A percentile compares a stretch with the other conserved stretches of the same genome.
These are phyloP conservation scores for Metarhizium brunneum DNA, from an alignment of 2,329 filamentous ascomycete genomes.

Conservation along the genomic window DNA sequence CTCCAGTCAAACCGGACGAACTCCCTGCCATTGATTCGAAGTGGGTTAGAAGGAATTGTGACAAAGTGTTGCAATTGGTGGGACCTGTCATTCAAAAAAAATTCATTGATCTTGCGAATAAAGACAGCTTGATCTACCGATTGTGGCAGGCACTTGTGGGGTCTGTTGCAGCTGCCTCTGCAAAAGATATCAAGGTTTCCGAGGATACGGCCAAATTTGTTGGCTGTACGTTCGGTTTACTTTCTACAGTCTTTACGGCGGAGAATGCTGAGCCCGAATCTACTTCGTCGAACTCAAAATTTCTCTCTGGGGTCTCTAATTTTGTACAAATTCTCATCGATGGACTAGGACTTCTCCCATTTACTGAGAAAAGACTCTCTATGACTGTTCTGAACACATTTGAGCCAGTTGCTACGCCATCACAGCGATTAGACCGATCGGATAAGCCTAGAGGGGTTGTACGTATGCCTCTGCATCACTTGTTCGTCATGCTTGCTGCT, in stretches of 20 bases:
- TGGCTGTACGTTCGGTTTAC: slow-evolving; percentile 57
- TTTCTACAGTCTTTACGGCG: slow-evolving; percentile 43
- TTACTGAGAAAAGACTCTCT: slow-evolving; percentile 51
- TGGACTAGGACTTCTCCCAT: slow-evolving; percentile 48
- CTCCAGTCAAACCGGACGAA: slow-evolving; percentile 57
- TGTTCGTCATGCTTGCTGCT: slow-evolving; percentile 52
- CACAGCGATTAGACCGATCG: slow-evolving; percentile 45
- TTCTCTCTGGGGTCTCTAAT: slow-evolving; percentile 44
- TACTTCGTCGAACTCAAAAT: slow-evolving; percentile 31
- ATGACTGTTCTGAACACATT: slow-evolving; percentile 46
- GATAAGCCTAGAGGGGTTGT: slow-evolving; percentile 40
- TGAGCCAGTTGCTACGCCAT: slow-evolving; percentile 56
- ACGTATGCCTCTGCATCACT: slow-evolving; percentile 54
- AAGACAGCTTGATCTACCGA: slow-evolving; percentile 40
- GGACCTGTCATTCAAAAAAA: slow-evolving; percentile 50
- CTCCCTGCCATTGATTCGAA: slow-evolving; percentile 75
- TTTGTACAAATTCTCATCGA: slow-evolving; percentile 40
- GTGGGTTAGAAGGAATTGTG: slow-evolving; percentile 72
- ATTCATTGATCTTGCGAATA: slow-evolving; percentile 52
- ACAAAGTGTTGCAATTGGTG: slow-evolving; percentile 54
- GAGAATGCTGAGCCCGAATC: background rate
- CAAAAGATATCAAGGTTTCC: slow-evolving; percentile 84
- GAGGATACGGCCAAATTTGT: slow-evolving; percentile 75
- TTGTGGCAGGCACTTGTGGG: slow-evolving; percentile 55
- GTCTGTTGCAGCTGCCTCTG: slow-evolving; percentile 57